Conservation (phyloP, 148 eudicot species). For the Vaccinium darrowii region DNA sequence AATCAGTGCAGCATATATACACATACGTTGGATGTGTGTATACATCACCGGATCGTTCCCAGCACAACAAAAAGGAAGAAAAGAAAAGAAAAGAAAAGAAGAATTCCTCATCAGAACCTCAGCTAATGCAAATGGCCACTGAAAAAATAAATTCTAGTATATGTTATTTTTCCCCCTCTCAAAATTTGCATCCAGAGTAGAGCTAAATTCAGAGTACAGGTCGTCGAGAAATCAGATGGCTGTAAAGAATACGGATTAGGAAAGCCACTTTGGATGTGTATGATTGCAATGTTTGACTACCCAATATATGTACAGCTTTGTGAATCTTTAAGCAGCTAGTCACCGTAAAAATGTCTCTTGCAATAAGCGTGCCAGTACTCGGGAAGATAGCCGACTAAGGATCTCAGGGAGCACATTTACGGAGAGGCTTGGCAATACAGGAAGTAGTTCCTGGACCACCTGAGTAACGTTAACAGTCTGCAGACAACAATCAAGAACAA, state of each 20-base stretch:
- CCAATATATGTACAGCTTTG: conserved; percentile 26
- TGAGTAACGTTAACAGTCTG: conserved; percentile 54
- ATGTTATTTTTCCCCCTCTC: background rate
- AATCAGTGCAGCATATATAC: background rate
- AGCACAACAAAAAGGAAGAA: background rate
- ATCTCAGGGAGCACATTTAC: conserved; percentile 78
- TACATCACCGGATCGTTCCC: background rate
- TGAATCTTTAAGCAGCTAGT: background rate
- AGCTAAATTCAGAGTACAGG: background rate
- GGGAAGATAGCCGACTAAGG: conserved; percentile 62
- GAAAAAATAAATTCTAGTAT: background rate
- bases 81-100: background rate
- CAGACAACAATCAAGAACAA: background rate
- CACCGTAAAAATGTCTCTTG: conserved; percentile 53
- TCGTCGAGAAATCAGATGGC: background rate
- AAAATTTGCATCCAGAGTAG: background rate
- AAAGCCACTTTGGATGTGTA: background rate
- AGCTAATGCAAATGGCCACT: background rate
- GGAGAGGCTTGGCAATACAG: conserved; percentile 78
- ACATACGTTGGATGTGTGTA: background rate
- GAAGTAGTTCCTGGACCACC: conserved; percentile 69
- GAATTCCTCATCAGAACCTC: background rate
- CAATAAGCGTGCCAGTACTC: conserved; percentile 74
- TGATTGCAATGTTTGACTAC: background rate
- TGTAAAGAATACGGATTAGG: background rate